Base-by-base conservation (phyloP, 73 alveolate species). In the Loxodes magnus region DNA sequence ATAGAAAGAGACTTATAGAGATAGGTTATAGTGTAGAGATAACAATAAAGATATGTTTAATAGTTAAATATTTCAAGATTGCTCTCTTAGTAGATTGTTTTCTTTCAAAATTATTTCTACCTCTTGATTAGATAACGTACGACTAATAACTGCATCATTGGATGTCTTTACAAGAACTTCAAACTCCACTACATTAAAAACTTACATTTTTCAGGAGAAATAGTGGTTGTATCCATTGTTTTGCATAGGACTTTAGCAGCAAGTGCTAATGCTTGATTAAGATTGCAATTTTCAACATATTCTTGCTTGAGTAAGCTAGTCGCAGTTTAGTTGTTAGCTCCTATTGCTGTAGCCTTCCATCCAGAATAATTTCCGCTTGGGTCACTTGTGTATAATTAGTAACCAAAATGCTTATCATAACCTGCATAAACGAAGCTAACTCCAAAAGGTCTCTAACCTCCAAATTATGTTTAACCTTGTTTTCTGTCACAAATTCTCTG, bases 301-400 rank as follows among this genome's bases (percentile, higher is more conserved):
- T 77, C 88, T 16, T 68, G 31, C 61, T 82, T 82, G 43, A 77
- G 65, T 36, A 62, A 43, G 30, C 79, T 48, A 61, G 61, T 76
- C 17, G 94, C 84, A 17, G 61, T 66, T 10, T 44, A 38, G 43
- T 70, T 75, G 50, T 75, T 75, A 43, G 67, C 55, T 2, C 89
- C 89, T 36, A 75, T 75, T 22, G 89, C 89, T 33, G 68, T 74
- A 16, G 89, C 89, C 41, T 70, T 75, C 89, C 89, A 75, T 21
- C 84, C 78, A 30, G 62, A 56, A 51, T 75, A 75, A 61, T 69
- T 75, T 7, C 89, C 89, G 26, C 77, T 56, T 22, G 89, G 89
- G 50, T 75, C 84, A 37, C 84, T 70, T 41, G 65, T 57, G 61
- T 56, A 75, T 42, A 75, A 64, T 70, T 75, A 71, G 46, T 35